phyloP scores from a whole-genome alignment of 1,284 basidiomycete species.

The Spongiforma sp. region DNA sequence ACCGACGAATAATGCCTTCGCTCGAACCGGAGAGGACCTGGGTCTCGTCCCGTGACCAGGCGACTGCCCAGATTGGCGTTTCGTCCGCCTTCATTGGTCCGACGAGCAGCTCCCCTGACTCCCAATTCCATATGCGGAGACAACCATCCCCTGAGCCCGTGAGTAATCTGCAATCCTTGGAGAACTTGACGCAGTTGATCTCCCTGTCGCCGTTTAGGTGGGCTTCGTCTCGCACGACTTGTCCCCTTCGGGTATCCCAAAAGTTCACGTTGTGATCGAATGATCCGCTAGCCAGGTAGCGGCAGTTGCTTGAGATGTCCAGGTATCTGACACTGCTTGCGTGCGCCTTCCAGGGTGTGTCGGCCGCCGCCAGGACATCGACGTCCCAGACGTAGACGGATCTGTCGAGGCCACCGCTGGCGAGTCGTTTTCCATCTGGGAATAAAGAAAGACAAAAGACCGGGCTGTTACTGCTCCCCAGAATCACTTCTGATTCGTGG shows the following conservation, averaged over 20 bases:
- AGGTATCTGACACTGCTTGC: conserved; percentile 34
- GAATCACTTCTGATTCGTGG: conserved; percentile 29
- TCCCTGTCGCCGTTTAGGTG: conserved; percentile 27
- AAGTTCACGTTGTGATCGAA: conserved; percentile 39
- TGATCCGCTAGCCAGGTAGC: conserved; percentile 36
- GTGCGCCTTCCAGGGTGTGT: conserved; percentile 31
- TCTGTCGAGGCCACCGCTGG: conserved; percentile 38
- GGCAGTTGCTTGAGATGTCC: conserved; percentile 35
- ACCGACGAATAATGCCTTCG: conserved; percentile 32
- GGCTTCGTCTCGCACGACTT: conserved; percentile 27
- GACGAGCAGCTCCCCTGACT: conserved; percentile 28
- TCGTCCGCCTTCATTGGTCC: conserved; percentile 31
- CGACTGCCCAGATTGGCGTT: conserved; percentile 33
- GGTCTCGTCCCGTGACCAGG: conserved; percentile 36
- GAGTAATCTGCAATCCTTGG: conserved; percentile 29
- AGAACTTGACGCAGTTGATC: conserved; percentile 39
- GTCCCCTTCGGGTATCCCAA: conserved; percentile 35
- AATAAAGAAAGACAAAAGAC: conserved; percentile 35
- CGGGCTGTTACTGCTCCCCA: conserved; percentile 26
- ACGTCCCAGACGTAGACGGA: conserved; percentile 36
- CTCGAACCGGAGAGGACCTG: conserved; percentile 31
- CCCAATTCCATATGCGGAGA: conserved; percentile 36
- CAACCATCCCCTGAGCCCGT: conserved; percentile 36
- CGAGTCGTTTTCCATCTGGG: conserved; percentile 33
- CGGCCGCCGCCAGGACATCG: conserved; percentile 21